phyloP scores from a whole-genome alignment of 139 green algal species.

The Desmodesmus armatus region DNA sequence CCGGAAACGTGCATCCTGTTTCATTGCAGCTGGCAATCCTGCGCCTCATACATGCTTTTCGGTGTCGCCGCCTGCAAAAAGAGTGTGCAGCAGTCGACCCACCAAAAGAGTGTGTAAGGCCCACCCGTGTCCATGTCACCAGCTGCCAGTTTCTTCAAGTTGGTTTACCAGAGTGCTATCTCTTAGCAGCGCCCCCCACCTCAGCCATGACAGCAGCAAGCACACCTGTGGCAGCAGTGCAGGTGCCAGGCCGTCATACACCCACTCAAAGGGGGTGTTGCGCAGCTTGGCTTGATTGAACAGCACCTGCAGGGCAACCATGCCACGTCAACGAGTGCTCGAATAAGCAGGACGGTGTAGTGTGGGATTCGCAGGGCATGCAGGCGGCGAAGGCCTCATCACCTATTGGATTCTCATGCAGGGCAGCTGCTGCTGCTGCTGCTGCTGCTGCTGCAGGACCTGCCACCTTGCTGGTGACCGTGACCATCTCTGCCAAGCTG shows the following conservation, averaged over 20 bases:
- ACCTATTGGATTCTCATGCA: not conserved
- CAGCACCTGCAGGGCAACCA: slow-evolving; percentile 4
- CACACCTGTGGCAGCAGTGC: slow-evolving; percentile 60
- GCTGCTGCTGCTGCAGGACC: not conserved
- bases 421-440: not conserved
- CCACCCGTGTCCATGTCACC: too few species aligned
- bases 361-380: not conserved
- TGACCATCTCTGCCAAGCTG: not conserved
- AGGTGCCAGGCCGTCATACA: slow-evolving; percentile 80
- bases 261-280: slow-evolving; percentile 79
- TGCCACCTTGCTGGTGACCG: not conserved
- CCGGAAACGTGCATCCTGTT: too few species aligned
- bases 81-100: too few species aligned
- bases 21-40: too few species aligned
- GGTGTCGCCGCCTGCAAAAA: too few species aligned
- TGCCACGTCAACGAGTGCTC: not conserved
- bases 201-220: too few species aligned
- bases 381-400: not conserved
- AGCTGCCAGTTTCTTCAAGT: too few species aligned
- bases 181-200: too few species aligned
- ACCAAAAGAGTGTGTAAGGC: too few species aligned
- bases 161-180: too few species aligned
- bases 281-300: slow-evolving; percentile 18
- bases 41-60: too few species aligned
- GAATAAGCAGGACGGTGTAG: not conserved